Evolutionary conservation across 805 yeast genomes (phyloP), one percentile per base, ranked within the genome.

Genomic region (Nakazawaea molendinolei): DNA sequence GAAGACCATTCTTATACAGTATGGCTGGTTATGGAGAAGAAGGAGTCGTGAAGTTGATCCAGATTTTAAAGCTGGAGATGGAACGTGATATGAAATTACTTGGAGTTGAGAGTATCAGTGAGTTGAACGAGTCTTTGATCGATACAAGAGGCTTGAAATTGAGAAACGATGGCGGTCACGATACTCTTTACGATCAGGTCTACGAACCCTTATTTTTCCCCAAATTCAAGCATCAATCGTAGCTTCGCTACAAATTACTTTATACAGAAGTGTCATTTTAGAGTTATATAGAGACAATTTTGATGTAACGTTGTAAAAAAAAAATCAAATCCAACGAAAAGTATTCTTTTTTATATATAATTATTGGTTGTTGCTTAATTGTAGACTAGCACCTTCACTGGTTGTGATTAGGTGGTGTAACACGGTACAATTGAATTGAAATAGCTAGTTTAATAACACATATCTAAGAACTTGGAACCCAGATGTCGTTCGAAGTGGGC

Each of bases 11-110:
- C 54, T 53, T 82, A 23, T 83, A 79, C 50, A 86, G 87, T 25
- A 74, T 81, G 76, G 69, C 84, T n/a, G 68, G 85, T 2, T 85
- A 83, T 44, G 94, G 94, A 8, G 86, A 74, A 46, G 76, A 64
- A 5, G 95, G 94, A 22, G 87, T 81, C 7, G 52, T 53, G 29
- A 70, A 69, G 43, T 83, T 86, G 10, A 71, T 80, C 39, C 77
- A 75, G 46, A 63, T 79, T 5, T 57, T 81, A 47, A 67, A 73
- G 43, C 71, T 65, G 22, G 89, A 81, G 48, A 65, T 81, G 60
- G 60, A 66, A 35, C 71, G 77, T 59, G 74, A 75, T 44, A 75
- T 81, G 85, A 65, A 79, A 46, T 59, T 80, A 25, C 56, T 81
- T 38, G 89, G 87, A 9, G 85, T 69, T 4, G 67, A 62, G 5